Percentiles rank a stretch among this genome's conserved stretches.
These are phyloP conservation scores for Tricholoma terreum DNA, from an alignment of 768 basidiomycete genomes.

Conservation along the genomic window DNA sequence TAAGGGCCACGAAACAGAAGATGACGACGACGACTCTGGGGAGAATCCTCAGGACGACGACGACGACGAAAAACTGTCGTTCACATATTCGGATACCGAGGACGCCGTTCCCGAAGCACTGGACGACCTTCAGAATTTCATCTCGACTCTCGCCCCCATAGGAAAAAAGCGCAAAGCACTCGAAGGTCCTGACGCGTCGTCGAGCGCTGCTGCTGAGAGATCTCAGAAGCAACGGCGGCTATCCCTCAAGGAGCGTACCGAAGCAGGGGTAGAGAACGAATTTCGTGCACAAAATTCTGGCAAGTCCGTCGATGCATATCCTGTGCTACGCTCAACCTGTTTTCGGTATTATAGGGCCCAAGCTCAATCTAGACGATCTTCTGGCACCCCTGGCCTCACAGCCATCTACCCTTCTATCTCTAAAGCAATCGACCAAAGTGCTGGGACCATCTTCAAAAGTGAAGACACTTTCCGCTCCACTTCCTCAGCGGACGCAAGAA, in stretches of 20 bases:
- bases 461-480: conserved; percentile 74
- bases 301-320: conserved; percentile 21
- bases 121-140: conserved; percentile 67
- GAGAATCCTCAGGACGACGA: conserved; percentile 32
- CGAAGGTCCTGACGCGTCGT: conserved; percentile 24
- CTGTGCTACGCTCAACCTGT: neutral
- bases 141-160: conserved; percentile 60
- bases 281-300: conserved; percentile 59
- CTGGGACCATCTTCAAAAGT: conserved; percentile 50
- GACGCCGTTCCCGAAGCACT: conserved; percentile 55
- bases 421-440: conserved; percentile 69
- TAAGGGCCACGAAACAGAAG: conserved; percentile 32
- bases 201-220: conserved; percentile 22
- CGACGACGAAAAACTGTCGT: conserved; percentile 44
- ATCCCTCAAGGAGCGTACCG: conserved; percentile 66
- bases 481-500: conserved; percentile 85
- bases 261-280: conserved; percentile 79
- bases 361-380: conserved; percentile 69
- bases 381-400: conserved; percentile 68
- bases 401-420: conserved; percentile 55
- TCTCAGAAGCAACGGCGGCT: conserved; percentile 53
- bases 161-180: conserved; percentile 70
- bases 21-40: conserved; percentile 34
- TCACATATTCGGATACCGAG: conserved; percentile 48
- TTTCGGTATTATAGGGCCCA: conserved; percentile 38